Percentiles rank a stretch among this genome's conserved stretches.
phyloP scores from a whole-genome alignment of 1,284 basidiomycete species.

The Polyporus tsugae region DNA sequence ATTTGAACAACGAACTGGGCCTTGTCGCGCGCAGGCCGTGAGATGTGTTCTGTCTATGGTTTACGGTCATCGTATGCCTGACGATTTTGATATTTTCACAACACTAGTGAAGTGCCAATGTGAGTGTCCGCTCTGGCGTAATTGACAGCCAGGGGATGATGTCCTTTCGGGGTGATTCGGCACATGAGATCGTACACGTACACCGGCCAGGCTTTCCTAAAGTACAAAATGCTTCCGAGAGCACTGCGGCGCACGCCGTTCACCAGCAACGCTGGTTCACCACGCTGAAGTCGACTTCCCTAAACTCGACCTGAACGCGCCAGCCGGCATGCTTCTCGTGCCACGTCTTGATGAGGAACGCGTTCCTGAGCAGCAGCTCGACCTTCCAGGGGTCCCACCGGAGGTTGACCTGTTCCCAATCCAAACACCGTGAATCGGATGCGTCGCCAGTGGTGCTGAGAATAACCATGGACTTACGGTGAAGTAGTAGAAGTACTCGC shows the following conservation, averaged over 20 bases:
- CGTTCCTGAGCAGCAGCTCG: not conserved
- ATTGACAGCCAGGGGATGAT: no score
- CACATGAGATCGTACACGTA: no score
- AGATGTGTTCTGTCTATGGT: no score
- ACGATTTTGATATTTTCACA: no score
- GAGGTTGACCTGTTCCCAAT: not conserved
- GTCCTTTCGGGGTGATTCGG: no score
- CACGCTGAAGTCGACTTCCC: not conserved
- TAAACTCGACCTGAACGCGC: not conserved
- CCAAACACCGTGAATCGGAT: not conserved
- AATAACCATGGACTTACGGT: not conserved
- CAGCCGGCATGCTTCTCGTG: not conserved
- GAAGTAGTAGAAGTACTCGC: not conserved
- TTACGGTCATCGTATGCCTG: no score
- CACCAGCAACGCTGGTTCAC: not conserved
- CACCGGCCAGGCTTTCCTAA: not conserved
- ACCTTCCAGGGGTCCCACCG: not conserved
- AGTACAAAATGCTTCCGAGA: not conserved
- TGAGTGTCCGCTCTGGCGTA: no score
- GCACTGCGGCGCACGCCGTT: not conserved
- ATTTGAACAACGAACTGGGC: no score
- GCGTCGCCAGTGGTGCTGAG: not conserved
- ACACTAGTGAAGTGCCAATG: no score
- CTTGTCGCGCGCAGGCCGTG: no score
- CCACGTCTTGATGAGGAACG: slow-evolving; percentile 2